phyloP scores from a whole-genome alignment of 2,329 filamentous ascomycete genomes.

The Neurospora sp. region DNA sequence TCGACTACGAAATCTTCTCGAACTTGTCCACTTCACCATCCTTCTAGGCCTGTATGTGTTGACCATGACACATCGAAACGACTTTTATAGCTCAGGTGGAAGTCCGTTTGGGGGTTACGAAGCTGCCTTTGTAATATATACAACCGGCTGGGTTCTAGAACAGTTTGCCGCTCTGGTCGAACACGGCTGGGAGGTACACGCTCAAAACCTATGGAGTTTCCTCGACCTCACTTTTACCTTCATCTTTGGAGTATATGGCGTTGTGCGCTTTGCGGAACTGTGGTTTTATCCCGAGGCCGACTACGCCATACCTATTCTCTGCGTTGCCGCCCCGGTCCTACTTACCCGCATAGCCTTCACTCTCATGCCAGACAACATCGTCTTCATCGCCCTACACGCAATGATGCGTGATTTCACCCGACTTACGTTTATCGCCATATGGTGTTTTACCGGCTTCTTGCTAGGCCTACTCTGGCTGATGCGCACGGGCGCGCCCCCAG shows the following conservation, averaged over 20 bases:
- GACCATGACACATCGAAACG: slow-evolving; percentile 46
- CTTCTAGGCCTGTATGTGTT: slow-evolving; percentile 52
- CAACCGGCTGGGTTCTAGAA: slow-evolving; percentile 57
- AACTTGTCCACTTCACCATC: slow-evolving; percentile 55
- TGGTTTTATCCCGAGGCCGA: slow-evolving; percentile 33
- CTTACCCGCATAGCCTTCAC: slow-evolving; percentile 63
- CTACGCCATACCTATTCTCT: slow-evolving; percentile 54
- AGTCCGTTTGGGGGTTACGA: slow-evolving; percentile 35
- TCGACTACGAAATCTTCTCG: slow-evolving; percentile 54
- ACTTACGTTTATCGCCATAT: slow-evolving; percentile 55
- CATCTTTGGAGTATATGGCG: slow-evolving; percentile 53
- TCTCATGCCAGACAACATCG: slow-evolving; percentile 63
- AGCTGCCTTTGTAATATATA: slow-evolving; percentile 52
- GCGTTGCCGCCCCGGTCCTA: slow-evolving; percentile 57
- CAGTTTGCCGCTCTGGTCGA: slow-evolving; percentile 56
- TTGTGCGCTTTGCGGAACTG: slow-evolving; percentile 48
- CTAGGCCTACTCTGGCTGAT: slow-evolving; percentile 59
- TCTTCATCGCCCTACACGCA: slow-evolving; percentile 62
- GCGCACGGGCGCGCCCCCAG: slow-evolving; percentile 4
- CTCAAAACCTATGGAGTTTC: slow-evolving; percentile 66
- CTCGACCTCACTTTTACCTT: slow-evolving; percentile 58
- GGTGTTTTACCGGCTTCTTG: slow-evolving; percentile 62
- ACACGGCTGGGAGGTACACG: slow-evolving; percentile 58
- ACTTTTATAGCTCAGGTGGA: slow-evolving; percentile 14
- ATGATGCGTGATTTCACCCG: slow-evolving; percentile 67